Conservation (phyloP, 768 basidiomycete species). For the Hirschioporus abietinus region DNA sequence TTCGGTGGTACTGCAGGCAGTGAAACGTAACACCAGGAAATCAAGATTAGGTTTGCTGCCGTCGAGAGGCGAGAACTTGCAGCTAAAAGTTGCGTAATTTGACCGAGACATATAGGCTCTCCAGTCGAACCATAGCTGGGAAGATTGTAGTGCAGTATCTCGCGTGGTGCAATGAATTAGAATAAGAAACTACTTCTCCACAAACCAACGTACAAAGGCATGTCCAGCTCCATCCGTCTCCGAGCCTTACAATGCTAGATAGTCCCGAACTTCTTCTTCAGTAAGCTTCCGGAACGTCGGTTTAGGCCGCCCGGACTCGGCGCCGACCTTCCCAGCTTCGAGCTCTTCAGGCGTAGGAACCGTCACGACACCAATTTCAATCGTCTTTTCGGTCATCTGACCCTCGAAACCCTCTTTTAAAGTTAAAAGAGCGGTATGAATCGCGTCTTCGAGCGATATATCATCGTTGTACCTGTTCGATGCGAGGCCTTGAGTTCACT, state of each 20-base stretch:
- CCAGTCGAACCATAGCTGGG: background rate
- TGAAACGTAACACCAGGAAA: background rate
- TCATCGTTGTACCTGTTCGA: slow-evolving; percentile 90
- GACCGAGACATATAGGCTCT: background rate
- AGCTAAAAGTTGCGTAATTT: background rate
- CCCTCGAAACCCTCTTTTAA: slow-evolving; percentile 99
- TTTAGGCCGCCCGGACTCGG: slow-evolving; percentile 62
- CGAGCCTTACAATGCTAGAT: slow-evolving; percentile 66
- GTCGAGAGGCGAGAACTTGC: background rate
- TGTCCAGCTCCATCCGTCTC: background rate
- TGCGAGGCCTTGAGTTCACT: slow-evolving; percentile 14
- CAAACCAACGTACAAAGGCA: background rate
- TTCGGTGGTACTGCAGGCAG: background rate
- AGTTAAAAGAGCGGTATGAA: slow-evolving; percentile 96
- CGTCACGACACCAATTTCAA: slow-evolving; percentile 96
- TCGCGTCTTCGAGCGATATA: slow-evolving; percentile 96
- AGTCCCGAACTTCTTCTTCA: slow-evolving; percentile 97
- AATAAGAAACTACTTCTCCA: slow-evolving; percentile 1
- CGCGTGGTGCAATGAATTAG: slow-evolving; percentile 1
- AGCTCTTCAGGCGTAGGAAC: slow-evolving; percentile 65
- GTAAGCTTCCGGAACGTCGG: slow-evolving; percentile 93
- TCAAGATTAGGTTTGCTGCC: background rate
- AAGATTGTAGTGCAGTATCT: background rate
- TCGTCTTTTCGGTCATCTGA: slow-evolving; percentile 99
- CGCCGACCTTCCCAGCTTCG: slow-evolving; percentile 66